Conservation (phyloP, 768 basidiomycete genomes). For the Mycena albidolilacea region DNA sequence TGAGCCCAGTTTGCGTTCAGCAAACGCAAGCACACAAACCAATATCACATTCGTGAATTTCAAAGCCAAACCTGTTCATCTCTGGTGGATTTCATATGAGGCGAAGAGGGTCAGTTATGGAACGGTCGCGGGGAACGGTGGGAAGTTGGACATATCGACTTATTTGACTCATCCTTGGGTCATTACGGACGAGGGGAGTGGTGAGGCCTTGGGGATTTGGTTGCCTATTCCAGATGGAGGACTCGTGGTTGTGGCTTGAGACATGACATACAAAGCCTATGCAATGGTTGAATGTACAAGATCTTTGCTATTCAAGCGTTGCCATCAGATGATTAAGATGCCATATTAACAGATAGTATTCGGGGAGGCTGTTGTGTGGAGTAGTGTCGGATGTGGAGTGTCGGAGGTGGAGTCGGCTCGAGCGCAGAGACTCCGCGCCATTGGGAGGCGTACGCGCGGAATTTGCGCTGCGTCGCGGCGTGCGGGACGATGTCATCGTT, state of each 20-base stretch:
- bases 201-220: constrained; percentile 21
- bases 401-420: too few relatives aligned
- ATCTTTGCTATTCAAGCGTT: too few relatives aligned
- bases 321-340: too few relatives aligned
- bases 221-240: constrained; percentile 18
- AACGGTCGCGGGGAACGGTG: constrained; percentile 24
- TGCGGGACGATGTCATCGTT: too few relatives aligned
- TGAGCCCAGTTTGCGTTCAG: constrained; percentile 23
- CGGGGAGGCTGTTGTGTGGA: too few relatives aligned
- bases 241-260: constrained; percentile 27
- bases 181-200: constrained; percentile 20
- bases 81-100: constrained; percentile 27
- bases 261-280: not conserved
- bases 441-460: too few relatives aligned
- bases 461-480: too few relatives aligned
- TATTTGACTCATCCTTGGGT: constrained; percentile 27
- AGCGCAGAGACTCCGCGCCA: too few relatives aligned
- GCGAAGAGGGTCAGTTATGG: constrained; percentile 16
- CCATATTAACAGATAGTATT: too few relatives aligned
- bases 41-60: constrained; percentile 23
- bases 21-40: constrained; percentile 19
- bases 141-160: constrained; percentile 17
- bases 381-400: too few relatives aligned
- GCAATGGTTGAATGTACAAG: too few relatives aligned
- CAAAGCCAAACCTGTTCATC: constrained; percentile 18